These are phyloP conservation scores for Phytophthora ohioensis DNA, from an alignment of 352 stramenopile species.

Conservation along the genomic window DNA sequence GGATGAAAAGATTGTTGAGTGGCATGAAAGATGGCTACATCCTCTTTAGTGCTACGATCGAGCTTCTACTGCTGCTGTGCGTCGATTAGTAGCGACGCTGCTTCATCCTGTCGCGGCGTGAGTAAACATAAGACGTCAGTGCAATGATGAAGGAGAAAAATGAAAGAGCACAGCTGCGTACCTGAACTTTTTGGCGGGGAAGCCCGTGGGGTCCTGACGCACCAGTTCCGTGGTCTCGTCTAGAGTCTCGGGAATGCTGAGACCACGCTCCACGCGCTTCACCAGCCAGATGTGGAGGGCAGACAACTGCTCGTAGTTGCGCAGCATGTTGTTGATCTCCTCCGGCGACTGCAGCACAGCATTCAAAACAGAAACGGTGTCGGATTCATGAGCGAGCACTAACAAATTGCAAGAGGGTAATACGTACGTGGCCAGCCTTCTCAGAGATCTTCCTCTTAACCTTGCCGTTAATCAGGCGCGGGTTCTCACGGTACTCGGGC, in stretches of 20 bases:
- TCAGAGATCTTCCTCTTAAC: constrained; percentile 84
- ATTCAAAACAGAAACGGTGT: constrained; percentile 2
- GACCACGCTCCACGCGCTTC: constrained; percentile 82
- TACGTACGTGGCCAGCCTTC: constrained; percentile 81
- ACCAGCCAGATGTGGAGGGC: constrained; percentile 79
- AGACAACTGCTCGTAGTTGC: constrained; percentile 85
- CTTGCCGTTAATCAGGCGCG: constrained; percentile 85
- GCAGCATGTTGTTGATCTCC: constrained; percentile 90
- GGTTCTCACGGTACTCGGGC: constrained; percentile 75
- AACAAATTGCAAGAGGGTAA: neutral
- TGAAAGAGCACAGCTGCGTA: constrained; percentile 27
- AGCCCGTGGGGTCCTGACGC: constrained; percentile 86
- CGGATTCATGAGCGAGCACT: neutral
- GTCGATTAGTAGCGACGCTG: constrained; percentile 70
- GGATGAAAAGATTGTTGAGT: constrained; percentile 28
- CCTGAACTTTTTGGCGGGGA: constrained; percentile 86
- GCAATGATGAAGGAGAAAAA: neutral
- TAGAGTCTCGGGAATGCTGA: constrained; percentile 77
- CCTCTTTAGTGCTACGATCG: neutral
- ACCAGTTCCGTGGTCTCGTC: constrained; percentile 85
- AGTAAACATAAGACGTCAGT: constrained; percentile 15
- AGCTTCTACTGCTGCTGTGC: constrained; percentile 19
- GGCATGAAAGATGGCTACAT: constrained; percentile 11
- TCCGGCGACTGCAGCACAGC: constrained; percentile 58
- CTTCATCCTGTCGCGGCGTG: constrained; percentile 53